Base-by-base conservation (phyloP, 768 basidiomycete species). In the Lactarius quietus region DNA sequence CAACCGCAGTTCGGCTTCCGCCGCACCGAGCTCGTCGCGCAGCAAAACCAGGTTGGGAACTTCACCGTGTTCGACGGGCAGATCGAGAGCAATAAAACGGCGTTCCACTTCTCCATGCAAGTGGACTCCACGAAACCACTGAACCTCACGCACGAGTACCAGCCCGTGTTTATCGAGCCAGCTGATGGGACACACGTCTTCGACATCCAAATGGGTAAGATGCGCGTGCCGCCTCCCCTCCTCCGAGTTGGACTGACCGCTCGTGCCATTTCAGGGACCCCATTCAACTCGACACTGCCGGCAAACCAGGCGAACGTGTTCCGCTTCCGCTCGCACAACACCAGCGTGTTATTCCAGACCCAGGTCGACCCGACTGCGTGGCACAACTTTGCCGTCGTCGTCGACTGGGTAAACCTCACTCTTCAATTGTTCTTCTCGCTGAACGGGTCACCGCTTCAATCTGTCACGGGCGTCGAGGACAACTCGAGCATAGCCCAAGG, bases 91-190 rank as follows among this genome's bases (percentile, higher is more conserved):
- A 80, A 79, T 36, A 77, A 75, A 10, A 80, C 79, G 1, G 78
- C 76, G 33, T 85, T 83, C 73, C 81, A 85, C 66, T 81, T 84
- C 58, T 82, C 82, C 12, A 76, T 86, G 63, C 74, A 75, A 56
- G 63, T 71, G 52, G 79, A 84, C 66, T 68, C 76, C 18, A 54
- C 54, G n/a, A 72, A 70, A 28, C 81, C 81, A 15, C 72, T 87
- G 69, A 85, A 86, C 70, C 79, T 78, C 67, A 77, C 68, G 10
- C 85, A 87, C 63, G 86, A 87, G 69, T 86, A 87, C 69, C 86
- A 87, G 69, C 77, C 83, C 57, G 82, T 87, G 17, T 86, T 83
- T 72, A 84, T 87, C 63, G 86, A 88, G 73, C 83, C 84, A 1
- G 77, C 71, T 59, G 86, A 87, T 68, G 84, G 84, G 7, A 78